A percentile compares a stretch with the other conserved stretches of the same genome.
Evolutionary conservation across 352 stramenopile genomes (phyloP).

Genomic region (Phytophthora pseudosyringae): DNA sequence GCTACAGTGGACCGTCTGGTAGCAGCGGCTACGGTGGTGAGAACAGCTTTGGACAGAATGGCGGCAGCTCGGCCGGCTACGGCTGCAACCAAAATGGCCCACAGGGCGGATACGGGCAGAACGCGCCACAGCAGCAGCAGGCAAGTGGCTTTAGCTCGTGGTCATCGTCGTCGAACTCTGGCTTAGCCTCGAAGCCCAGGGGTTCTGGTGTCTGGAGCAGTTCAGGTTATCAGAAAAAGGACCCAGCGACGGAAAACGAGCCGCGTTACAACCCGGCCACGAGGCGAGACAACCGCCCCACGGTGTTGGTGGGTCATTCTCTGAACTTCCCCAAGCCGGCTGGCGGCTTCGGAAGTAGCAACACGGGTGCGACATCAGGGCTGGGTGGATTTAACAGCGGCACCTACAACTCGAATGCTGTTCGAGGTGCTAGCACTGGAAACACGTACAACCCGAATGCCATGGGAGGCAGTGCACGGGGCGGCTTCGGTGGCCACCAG

Average conservation of each 20-base stretch:
- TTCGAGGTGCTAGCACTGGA: slow-evolving; percentile 40
- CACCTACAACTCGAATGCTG: slow-evolving; percentile 50
- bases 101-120: slow-evolving; percentile 29
- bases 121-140: slow-evolving; percentile 34
- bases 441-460: slow-evolving; percentile 41
- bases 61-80: slow-evolving; percentile 33
- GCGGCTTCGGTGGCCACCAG: slow-evolving; percentile 31
- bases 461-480: slow-evolving; percentile 16
- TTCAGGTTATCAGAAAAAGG: slow-evolving; percentile 82
- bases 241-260: slow-evolving; percentile 40
- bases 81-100: slow-evolving; percentile 31
- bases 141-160: slow-evolving; percentile 64
- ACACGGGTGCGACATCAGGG: slow-evolving; percentile 41
- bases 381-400: slow-evolving; percentile 52
- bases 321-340: slow-evolving; percentile 75
- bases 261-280: slow-evolving; percentile 56
- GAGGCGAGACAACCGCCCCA: slow-evolving; percentile 83
- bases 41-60: slow-evolving; percentile 39
- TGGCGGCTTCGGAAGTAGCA: slow-evolving; percentile 43
- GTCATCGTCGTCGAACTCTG: slow-evolving; percentile 40
- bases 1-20: slow-evolving; percentile 24
- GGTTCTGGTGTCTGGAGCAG: slow-evolving; percentile 80
- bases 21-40: slow-evolving; percentile 32
- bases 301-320: slow-evolving; percentile 80
- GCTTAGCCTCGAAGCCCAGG: slow-evolving; percentile 45